Base-by-base conservation (phyloP, 2,329 filamentous ascomycete species). In the Pyrenophora tritici-repentis region DNA sequence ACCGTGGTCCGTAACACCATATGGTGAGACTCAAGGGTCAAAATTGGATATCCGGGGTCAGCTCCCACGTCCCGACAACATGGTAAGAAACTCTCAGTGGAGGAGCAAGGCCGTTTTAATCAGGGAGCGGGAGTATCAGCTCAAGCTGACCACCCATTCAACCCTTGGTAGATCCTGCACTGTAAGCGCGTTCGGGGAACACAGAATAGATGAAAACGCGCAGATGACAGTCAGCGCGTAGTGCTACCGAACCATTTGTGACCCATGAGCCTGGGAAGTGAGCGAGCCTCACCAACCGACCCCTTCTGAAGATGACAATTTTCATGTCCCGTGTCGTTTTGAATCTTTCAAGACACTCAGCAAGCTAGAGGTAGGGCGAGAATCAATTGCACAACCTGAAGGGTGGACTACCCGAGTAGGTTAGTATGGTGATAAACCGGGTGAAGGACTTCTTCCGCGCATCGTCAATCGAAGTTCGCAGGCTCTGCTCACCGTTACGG, bases 201-300 rank as follows among this genome's bases (percentile, higher is more conserved):
- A 58, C 56, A 51, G 41, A 53, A 53, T 50, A 58, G 33, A 59
- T 56, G 48, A 59, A 53, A 44, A 53, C 42, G 40, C 48, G 52
- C 52, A 66, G 62, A 65, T 70, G 66, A 71, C 62, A 56, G 57
- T 70, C 47, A 67, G 63, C 62, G 61, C 33, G 63, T 56, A 51
- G 62, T 70, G 62, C 53, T 56, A 68, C 66, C 52, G 47, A 58
- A 43, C 47, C 55, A 61, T 47, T 40, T 36, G 50, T 43, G 36
- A 56, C 59, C 54, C 43, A 43, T 9, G 29, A 17, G 18, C 43
- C 52, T 36, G 59, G 56, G 38, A 49, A 41, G 12, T 18, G 37
- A 14, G 34, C n/a, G 36, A 47, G 35, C n/a, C 37, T 43, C 38
- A 31, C 43, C 45, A 49, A 49, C 41, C 34, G 33, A 41, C 42